phyloP scores from a whole-genome alignment of 306 rosid genomes.

The Lithocarpus polystachyus region DNA sequence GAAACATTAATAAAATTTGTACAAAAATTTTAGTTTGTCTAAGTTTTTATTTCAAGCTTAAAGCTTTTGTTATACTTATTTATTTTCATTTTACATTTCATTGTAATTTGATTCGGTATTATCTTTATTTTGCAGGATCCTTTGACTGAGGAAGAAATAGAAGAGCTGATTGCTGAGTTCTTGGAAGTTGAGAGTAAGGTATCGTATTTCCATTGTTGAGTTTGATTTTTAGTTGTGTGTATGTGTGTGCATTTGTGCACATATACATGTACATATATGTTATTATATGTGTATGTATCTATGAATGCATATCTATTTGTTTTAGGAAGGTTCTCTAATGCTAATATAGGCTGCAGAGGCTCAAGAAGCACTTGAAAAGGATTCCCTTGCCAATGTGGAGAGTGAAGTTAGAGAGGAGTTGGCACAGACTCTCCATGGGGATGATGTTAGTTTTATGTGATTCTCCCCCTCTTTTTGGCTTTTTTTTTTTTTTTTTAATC shows the following conservation, averaged over 20 bases:
- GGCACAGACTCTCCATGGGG: conserved; percentile 60
- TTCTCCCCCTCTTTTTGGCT: conserved; percentile 9
- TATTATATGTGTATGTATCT: neutral
- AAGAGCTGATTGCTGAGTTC: conserved; percentile 76
- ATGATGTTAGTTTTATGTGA: conserved; percentile 68
- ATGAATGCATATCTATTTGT: conserved; percentile 4
- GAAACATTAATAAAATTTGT: neutral
- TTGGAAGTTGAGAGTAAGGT: conserved; percentile 98
- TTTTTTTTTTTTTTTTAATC: neutral
- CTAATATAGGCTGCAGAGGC: conserved; percentile 97
- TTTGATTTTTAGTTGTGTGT: neutral
- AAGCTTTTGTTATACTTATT: neutral
- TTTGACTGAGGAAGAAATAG: conserved; percentile 69
- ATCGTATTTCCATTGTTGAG: conserved; percentile 20
- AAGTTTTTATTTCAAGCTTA: conserved; percentile 9
- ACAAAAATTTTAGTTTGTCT: neutral
- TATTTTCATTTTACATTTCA: neutral
- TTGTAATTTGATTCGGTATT: conserved; percentile 2
- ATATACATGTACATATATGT: neutral
- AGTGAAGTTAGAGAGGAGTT: conserved; percentile 86
- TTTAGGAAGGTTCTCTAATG: conserved; percentile 36
- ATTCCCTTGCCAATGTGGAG: conserved; percentile 87
- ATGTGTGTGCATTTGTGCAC: too few species aligned
- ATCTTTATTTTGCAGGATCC: conserved; percentile 64
- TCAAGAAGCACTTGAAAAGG: conserved; percentile 97